These are phyloP conservation scores for Crataegus laevigata DNA, from an alignment of 306 rosid genomes.

Conservation along the genomic window DNA sequence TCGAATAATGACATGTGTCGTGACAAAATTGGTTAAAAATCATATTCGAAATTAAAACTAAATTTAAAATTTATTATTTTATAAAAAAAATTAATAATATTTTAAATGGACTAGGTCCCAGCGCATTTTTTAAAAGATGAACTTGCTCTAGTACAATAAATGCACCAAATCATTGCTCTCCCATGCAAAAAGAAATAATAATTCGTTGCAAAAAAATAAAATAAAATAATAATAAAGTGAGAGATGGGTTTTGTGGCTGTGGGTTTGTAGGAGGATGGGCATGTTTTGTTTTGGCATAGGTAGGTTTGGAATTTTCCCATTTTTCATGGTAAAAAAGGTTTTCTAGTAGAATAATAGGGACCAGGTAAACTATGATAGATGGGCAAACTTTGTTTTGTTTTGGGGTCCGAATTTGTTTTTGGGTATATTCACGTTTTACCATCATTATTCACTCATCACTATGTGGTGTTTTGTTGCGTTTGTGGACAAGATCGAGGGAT, in stretches of 20 bases:
- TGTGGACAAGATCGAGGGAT: conserved; percentile 46
- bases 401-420: conserved; percentile 35
- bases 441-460: not conserved
- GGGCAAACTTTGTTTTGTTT: conserved; percentile 53
- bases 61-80: too few relatives aligned
- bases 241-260: conserved; percentile 4
- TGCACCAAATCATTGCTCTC: conserved; percentile 52
- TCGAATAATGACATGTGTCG: too few relatives aligned
- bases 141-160: too few relatives aligned
- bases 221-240: not conserved
- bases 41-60: too few relatives aligned
- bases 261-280: conserved; percentile 43
- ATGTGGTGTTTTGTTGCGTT: conserved; percentile 1
- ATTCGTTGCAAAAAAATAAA: too few relatives aligned
- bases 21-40: too few relatives aligned
- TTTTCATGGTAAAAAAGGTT: conserved; percentile 13
- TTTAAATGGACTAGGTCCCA: too few relatives aligned
- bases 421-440: not conserved
- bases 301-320: conserved; percentile 3
- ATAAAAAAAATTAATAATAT: too few relatives aligned
- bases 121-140: too few relatives aligned
- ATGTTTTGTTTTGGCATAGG: conserved; percentile 37
- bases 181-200: not conserved
- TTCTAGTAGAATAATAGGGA: conserved; percentile 28
- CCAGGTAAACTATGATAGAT: conserved; percentile 27